Percentiles rank a stretch among this genome's conserved stretches.
These are phyloP conservation scores for Microbotryomycetes sp. DNA, from an alignment of 1,284 basidiomycete species.

Conservation along the genomic window DNA sequence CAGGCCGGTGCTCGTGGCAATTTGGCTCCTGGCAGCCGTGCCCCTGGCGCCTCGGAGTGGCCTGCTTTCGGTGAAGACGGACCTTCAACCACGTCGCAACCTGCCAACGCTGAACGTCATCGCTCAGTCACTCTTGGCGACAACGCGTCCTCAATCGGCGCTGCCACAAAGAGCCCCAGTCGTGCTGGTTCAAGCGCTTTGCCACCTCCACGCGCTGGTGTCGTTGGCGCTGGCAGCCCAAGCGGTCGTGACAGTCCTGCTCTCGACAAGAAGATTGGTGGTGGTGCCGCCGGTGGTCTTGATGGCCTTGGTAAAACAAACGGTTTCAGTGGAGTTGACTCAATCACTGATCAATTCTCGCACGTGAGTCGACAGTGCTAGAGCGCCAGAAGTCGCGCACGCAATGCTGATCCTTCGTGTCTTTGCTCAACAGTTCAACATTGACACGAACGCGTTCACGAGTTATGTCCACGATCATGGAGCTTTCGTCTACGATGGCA, in stretches of 20 bases:
- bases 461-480: constrained; percentile 53
- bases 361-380: constrained; percentile 14
- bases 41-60: constrained; percentile 54
- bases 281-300: no score
- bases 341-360: constrained; percentile 31
- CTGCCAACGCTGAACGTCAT: constrained; percentile 14
- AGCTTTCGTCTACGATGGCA: constrained; percentile 31
- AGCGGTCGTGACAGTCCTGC: constrained; percentile 8
- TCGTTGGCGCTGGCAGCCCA: constrained; percentile 14
- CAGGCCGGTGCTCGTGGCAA: constrained; percentile 54
- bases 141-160: not conserved
- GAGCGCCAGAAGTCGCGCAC: not conserved
- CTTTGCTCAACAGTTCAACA: constrained; percentile 39
- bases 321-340: constrained; percentile 18
- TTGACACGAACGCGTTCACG: constrained; percentile 40
- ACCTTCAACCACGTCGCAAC: constrained; percentile 16
- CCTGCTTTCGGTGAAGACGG: constrained; percentile 61
- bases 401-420: not conserved
- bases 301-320: constrained; percentile 8
- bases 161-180: constrained; percentile 6
- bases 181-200: constrained; percentile 10
- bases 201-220: constrained; percentile 1
- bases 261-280: constrained; percentile 15
- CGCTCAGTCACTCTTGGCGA: constrained; percentile 14
- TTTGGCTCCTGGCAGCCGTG: constrained; percentile 44